Evolutionary conservation across 345 rosid species (phyloP).

Genomic region (Sonneratia alba): DNA sequence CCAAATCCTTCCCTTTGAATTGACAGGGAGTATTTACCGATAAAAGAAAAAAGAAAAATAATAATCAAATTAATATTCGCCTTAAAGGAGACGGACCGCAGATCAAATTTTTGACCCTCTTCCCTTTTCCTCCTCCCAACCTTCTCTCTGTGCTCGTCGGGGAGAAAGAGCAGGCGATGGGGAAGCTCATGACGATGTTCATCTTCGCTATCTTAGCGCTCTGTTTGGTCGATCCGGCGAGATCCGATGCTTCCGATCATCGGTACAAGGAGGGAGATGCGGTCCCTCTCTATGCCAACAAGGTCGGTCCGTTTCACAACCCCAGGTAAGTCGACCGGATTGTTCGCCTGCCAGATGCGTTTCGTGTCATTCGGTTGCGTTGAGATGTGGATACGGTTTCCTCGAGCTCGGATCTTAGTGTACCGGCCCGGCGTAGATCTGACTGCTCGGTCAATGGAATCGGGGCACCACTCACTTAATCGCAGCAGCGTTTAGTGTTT

Average conservation of each 20-base stretch:
- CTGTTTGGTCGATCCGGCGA: constrained; percentile 5
- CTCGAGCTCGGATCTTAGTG: constrained; percentile 5
- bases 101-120: not conserved
- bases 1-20: too few species aligned
- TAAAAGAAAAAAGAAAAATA: too few species aligned
- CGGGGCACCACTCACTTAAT: not conserved
- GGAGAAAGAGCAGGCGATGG: constrained; percentile 9
- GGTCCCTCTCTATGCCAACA: constrained; percentile 55
- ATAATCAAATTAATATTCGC: too few species aligned
- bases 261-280: constrained; percentile 42
- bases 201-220: constrained; percentile 11
- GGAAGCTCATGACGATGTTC: constrained; percentile 10
- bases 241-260: constrained; percentile 47
- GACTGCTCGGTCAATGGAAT: not conserved
- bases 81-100: not conserved
- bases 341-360: not conserved
- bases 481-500: not conserved
- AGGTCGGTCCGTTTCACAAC: constrained; percentile 62
- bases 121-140: not conserved
- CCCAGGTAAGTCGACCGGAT: constrained; percentile 33
- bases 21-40: too few species aligned
- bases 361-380: not conserved
- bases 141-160: constrained; percentile 1
- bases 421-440: not conserved
- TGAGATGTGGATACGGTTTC: constrained; percentile 2